Base-by-base conservation (phyloP, 306 rosid species). In the Citrullus amarus region DNA sequence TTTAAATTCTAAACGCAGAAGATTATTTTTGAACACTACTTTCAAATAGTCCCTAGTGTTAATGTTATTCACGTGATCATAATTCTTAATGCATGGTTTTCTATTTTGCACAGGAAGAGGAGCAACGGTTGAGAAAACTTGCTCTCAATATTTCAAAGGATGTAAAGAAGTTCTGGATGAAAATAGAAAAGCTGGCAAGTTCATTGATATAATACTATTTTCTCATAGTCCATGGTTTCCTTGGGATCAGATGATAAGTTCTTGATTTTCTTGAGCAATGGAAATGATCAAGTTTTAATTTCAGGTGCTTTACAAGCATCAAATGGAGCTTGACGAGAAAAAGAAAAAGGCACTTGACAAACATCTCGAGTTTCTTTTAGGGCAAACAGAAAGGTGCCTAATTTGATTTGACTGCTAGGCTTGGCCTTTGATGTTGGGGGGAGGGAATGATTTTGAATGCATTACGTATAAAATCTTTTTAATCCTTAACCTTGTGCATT, bases 271-370 rank as follows among this genome's bases (percentile, higher is more conserved):
- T 69, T 44, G 22, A 14, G 39, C 14, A 46, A 6, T 28, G 20
- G 77, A 71, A 48, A 16, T 71, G 77, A 46, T 48, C 6, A 25
- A 22, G 20, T 80, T 87, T 78, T 81, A 78, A 81, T 82, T 78
- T 28, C 79, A 95, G 98, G 97, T 95, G 79, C 96, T 92, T 84
- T 95, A 95, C 91, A 95, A 95, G 90, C 97, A 95, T 89, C 98
- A 92, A 81, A 86, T 86, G 93, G 97, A 87, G 89, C 90, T 95
- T 6, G 98, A 95, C 41, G 98, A 83, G 87, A 95, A 92, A 87
- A 95, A 95, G 92, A 95, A 91, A 86, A 95, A 86, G 86, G 90
- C 91, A 62, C 97, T 91, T 59, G 98, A 95, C 84, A 95, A 95
- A 77, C 98, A 95, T 81, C 98, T 95, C 54, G 97, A 95, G 92